Evolutionary conservation across 208 protist genomes (phyloP).

Genomic region (Acanthamoeba sp.): DNA sequence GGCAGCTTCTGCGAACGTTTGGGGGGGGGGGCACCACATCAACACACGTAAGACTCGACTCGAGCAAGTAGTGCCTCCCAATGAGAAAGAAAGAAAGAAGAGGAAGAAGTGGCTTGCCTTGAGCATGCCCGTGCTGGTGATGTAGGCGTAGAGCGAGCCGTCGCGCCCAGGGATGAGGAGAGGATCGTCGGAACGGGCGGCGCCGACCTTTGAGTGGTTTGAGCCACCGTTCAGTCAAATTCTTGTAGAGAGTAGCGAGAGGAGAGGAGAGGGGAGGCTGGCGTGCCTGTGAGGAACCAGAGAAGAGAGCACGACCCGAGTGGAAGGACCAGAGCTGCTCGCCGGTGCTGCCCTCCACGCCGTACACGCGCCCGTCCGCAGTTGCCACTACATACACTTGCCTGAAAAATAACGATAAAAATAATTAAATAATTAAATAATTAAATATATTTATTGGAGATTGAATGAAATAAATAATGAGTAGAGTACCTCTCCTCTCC

Average conservation of each 20-base stretch:
- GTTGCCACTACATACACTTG: constrained; percentile 15
- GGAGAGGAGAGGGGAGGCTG: no score
- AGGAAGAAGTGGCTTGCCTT: neutral
- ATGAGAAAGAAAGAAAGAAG: no score
- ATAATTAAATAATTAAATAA: neutral
- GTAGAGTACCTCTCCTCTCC: neutral
- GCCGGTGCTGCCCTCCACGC: constrained; percentile 40
- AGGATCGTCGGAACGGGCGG: neutral
- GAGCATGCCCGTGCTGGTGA: neutral
- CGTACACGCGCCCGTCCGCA: constrained; percentile 21
- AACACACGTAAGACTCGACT: neutral
- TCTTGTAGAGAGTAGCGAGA: no score
- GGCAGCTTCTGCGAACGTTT: neutral
- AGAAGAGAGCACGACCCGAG: constrained; percentile 5
- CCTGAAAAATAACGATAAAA: neutral
- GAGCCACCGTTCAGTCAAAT: no score
- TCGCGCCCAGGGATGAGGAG: constrained; percentile 16
- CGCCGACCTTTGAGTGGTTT: no score
- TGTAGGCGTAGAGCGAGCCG: constrained; percentile 49
- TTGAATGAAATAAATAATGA: neutral
- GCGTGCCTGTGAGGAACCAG: neutral
- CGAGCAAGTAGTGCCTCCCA: no score
- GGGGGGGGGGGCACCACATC: no score
- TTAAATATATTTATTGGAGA: neutral
- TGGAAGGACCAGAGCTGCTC: constrained; percentile 49